A percentile compares a stretch with the other conserved stretches of the same genome.
phyloP scores from a whole-genome alignment of 306 rosid genomes.

The Albizia julibrissin region DNA sequence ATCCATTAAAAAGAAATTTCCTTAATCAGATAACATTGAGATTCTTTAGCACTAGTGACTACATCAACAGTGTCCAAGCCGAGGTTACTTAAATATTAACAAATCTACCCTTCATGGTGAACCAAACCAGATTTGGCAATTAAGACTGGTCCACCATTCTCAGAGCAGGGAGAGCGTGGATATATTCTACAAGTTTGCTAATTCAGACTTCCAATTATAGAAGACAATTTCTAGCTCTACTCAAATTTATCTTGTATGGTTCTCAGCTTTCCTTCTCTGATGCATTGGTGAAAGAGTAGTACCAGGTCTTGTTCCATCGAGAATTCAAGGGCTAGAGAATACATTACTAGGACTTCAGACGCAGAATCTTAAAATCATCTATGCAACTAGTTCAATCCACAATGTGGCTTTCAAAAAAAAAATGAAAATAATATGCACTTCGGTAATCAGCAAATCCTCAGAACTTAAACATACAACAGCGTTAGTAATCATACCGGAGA shows the following conservation, averaged over 20 bases:
- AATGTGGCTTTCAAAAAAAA: not conserved
- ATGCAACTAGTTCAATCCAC: not conserved
- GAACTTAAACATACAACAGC: not conserved
- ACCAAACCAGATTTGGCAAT: not conserved
- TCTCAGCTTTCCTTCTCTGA: not conserved
- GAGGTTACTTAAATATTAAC: not conserved
- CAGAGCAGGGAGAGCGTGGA: not conserved
- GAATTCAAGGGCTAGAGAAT: not conserved
- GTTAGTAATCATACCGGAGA: not conserved
- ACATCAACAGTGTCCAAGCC: not conserved
- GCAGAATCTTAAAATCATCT: not conserved
- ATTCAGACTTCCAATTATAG: not conserved
- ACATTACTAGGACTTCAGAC: not conserved
- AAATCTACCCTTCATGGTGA: constrained; percentile 3
- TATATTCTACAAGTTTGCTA: not conserved
- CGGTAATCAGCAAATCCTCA: not conserved
- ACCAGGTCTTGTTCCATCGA: not conserved
- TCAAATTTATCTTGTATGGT: not conserved
- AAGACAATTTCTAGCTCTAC: not conserved
- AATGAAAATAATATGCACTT: not conserved
- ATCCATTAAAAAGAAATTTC: not conserved
- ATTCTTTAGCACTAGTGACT: constrained; percentile 1
- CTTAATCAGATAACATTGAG: not conserved
- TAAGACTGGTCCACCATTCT: not conserved
- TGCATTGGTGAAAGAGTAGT: not conserved